Conservation (phyloP, 2,329 filamentous ascomycete species). For the Pyrenophora seminiperda region DNA sequence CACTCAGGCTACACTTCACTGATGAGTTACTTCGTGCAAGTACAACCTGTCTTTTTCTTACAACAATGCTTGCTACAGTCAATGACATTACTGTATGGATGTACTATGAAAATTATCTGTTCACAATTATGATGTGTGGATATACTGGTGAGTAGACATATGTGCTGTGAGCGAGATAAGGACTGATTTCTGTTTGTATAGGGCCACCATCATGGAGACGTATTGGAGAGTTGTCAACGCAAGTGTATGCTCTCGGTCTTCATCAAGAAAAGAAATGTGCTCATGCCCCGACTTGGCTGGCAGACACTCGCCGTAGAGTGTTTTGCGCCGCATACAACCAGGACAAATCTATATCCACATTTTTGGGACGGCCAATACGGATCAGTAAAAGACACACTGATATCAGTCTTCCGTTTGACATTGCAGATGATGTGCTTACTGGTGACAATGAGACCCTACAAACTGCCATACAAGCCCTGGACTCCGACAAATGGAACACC, state of each 20-base stretch:
- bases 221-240: conserved; percentile 38
- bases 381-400: conserved; percentile 41
- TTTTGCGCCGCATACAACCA: conserved; percentile 39
- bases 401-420: conserved; percentile 37
- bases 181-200: background rate
- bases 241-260: conserved; percentile 41
- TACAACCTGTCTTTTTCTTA: conserved; percentile 46
- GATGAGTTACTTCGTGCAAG: conserved; percentile 44
- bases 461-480: conserved; percentile 27
- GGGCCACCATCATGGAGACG: conserved; percentile 41
- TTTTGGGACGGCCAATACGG: conserved; percentile 40
- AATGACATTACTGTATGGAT: conserved; percentile 49
- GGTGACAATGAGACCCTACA: conserved; percentile 23
- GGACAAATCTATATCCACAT: conserved; percentile 44
- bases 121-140: conserved; percentile 46
- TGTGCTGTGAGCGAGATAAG: too few species aligned
- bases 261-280: conserved; percentile 37
- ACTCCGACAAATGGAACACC: conserved; percentile 50
- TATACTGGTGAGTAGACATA: conserved; percentile 41
- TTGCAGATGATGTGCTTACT: conserved; percentile 36
- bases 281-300: conserved; percentile 35
- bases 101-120: conserved; percentile 44
- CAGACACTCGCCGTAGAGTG: conserved; percentile 35
- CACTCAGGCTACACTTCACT: conserved; percentile 27
- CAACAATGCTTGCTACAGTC: conserved; percentile 45